A percentile compares a stretch with the other conserved stretches of the same genome.
These are phyloP conservation scores for Neoarthrinium moseri DNA, from an alignment of 2,329 filamentous ascomycete species.

Conservation along the genomic window DNA sequence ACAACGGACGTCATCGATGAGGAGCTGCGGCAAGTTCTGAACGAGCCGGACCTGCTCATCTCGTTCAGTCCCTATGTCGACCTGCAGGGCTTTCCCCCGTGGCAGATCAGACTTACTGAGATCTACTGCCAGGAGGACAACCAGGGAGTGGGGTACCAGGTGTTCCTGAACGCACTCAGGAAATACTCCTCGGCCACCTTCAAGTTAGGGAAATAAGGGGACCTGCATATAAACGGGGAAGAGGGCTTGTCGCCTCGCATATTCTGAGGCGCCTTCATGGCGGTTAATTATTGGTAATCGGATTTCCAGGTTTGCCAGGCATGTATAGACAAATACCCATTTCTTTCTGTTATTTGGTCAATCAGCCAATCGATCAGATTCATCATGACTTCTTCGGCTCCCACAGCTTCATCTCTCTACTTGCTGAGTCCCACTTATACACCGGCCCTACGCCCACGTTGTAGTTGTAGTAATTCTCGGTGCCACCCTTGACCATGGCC, in stretches of 20 bases:
- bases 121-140: constrained; percentile 81
- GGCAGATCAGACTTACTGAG: constrained; percentile 93
- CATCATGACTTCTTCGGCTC: constrained; percentile 14
- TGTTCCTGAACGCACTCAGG: constrained; percentile 82
- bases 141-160: constrained; percentile 85
- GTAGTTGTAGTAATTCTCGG: constrained; percentile 82
- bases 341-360: background rate
- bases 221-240: background rate
- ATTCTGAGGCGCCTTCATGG: too few species aligned
- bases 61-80: constrained; percentile 83
- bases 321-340: constrained; percentile 11
- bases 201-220: constrained; percentile 66
- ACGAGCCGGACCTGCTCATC: constrained; percentile 86
- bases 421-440: constrained; percentile 64
- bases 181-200: constrained; percentile 87
- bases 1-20: constrained; percentile 83
- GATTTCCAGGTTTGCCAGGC: background rate
- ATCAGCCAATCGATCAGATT: too few species aligned
- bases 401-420: constrained; percentile 48
- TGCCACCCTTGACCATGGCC: constrained; percentile 69
- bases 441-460: constrained; percentile 71
- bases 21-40: constrained; percentile 80
- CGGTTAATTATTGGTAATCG: background rate
- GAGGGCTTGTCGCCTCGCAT: too few species aligned
- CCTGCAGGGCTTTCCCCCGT: constrained; percentile 89